Conservation (phyloP, 2,329 filamentous ascomycete species). For the Emericellopsis atlantica region DNA sequence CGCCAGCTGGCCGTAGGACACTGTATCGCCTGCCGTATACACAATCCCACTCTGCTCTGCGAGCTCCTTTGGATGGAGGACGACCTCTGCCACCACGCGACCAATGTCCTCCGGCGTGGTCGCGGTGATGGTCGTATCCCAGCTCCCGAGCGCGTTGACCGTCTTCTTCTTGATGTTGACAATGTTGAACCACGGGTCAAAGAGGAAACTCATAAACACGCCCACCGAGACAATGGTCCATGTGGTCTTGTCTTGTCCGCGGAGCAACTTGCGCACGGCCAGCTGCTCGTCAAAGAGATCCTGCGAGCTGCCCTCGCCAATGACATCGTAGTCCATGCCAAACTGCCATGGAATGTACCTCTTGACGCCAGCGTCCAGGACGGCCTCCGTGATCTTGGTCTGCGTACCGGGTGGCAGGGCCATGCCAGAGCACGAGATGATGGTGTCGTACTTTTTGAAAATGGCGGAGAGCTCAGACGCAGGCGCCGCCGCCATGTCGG, state of each 20-base stretch:
- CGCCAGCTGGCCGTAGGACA: slow-evolving; percentile 42
- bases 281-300: slow-evolving; percentile 58
- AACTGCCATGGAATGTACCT: slow-evolving; percentile 63
- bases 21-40: slow-evolving; percentile 48
- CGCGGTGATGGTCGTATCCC: slow-evolving; percentile 49
- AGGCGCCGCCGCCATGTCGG: slow-evolving; percentile 27
- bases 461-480: slow-evolving; percentile 22
- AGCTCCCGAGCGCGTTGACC: slow-evolving; percentile 44
- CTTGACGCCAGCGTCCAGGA: slow-evolving; percentile 31
- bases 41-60: slow-evolving; percentile 27
- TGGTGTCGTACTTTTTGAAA: slow-evolving; percentile 33
- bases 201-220: slow-evolving; percentile 59
- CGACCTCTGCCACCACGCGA: slow-evolving; percentile 40
- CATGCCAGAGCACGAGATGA: slow-evolving; percentile 53
- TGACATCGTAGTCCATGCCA: slow-evolving; percentile 57
- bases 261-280: slow-evolving; percentile 38
- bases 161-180: slow-evolving; percentile 31
- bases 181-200: slow-evolving; percentile 48
- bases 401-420: slow-evolving; percentile 40
- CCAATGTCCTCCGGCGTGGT: slow-evolving; percentile 55
- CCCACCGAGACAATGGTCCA: slow-evolving; percentile 60
- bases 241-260: slow-evolving; percentile 29
- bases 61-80: slow-evolving; percentile 25
- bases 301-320: slow-evolving; percentile 45
- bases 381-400: slow-evolving; percentile 42